A percentile compares a stretch with the other conserved stretches of the same genome.
Evolutionary conservation across 176 grass and related monocot species (phyloP).

Genomic region (Triticum dicoccoides): DNA sequence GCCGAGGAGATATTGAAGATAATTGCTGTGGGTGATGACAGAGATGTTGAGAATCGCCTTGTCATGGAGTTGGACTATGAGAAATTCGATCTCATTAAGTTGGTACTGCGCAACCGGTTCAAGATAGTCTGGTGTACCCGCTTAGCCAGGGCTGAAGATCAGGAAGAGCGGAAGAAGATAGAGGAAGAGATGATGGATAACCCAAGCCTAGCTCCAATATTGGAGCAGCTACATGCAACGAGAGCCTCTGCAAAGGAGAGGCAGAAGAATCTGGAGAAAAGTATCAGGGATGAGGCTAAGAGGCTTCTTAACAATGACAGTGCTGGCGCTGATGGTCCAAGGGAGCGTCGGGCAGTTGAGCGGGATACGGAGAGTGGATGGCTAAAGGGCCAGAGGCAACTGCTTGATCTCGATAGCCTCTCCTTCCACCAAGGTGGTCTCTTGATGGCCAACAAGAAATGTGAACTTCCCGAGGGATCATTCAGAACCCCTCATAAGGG

Average conservation of each 20-base stretch:
- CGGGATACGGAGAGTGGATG: slow-evolving; percentile 76
- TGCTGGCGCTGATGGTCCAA: slow-evolving; percentile 34
- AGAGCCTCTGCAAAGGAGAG: slow-evolving; percentile 93
- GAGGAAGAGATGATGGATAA: slow-evolving; percentile 83
- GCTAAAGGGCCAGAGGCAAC: slow-evolving; percentile 77
- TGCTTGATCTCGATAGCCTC: slow-evolving; percentile 91
- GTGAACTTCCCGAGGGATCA: slow-evolving; percentile 69
- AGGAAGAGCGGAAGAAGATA: slow-evolving; percentile 76
- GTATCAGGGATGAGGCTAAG: slow-evolving; percentile 89
- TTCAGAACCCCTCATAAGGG: slow-evolving; percentile 80
- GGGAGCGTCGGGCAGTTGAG: slow-evolving; percentile 55
- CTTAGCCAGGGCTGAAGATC: slow-evolving; percentile 80
- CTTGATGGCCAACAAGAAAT: slow-evolving; percentile 90
- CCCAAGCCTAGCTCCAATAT: slow-evolving; percentile 50
- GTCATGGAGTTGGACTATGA: slow-evolving; percentile 89
- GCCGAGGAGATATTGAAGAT: slow-evolving; percentile 89
- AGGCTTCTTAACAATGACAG: slow-evolving; percentile 72
- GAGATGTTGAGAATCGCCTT: slow-evolving; percentile 80
- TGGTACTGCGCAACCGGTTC: slow-evolving; percentile 74
- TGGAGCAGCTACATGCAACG: slow-evolving; percentile 93
- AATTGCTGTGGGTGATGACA: slow-evolving; percentile 76
- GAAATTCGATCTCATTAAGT: slow-evolving; percentile 92
- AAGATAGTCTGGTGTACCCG: slow-evolving; percentile 99
- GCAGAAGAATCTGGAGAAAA: slow-evolving; percentile 92
- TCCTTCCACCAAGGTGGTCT: slow-evolving; percentile 88